Evolutionary conservation across 371 early-diverging fungal species (phyloP), one percentile per base, ranked within the genome.

Genomic region (Lichtheimia ornata): DNA sequence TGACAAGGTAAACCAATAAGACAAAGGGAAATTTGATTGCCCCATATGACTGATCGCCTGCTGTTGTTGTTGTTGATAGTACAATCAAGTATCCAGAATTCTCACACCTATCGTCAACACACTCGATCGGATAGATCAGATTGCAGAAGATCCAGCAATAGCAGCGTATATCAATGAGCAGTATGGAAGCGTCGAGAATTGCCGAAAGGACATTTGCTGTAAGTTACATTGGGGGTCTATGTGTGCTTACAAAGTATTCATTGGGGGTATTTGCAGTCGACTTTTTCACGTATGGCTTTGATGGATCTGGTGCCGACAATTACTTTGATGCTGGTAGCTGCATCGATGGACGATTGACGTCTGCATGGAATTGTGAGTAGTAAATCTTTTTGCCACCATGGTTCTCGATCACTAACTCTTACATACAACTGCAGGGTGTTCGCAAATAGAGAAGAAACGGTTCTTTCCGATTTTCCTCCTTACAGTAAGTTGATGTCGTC

Each of bases 51-150:
- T 55, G 28, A 55, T 18, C 17, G 17, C 55, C 17, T 44, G n/a
- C n/a, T n/a, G n/a, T n/a, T n/a, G n/a, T 2, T 22, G 11, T 20
- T 60, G 40, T 20, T 5, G 20, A 49, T 20, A 77, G 76, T 97
- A 97, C 74, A 96, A 94, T 64, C 98, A 97, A 84, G 94, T 97
- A n/a, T 84, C 94, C 52, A 85, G 94, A 58, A 98, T 98, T 62
- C 84, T 98, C 50, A 87, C 90, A 60, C 98, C 98, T 4, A 88
- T 97, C 43, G 81, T 87, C 27, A 82, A 73, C 5, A 88, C 88
- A 20, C 72, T 97, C 41, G 91, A 90, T 45, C 82, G 86, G 60
- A 67, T 97, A 56, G 92, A 91, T 24, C 57, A 72, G 2, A 67
- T 90, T 24, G 71, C 67, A 41, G 59, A 62, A 42, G 66, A 90